phyloP scores from a whole-genome alignment of 2,329 filamentous ascomycete species.

The Fusarium sulawesiense region DNA sequence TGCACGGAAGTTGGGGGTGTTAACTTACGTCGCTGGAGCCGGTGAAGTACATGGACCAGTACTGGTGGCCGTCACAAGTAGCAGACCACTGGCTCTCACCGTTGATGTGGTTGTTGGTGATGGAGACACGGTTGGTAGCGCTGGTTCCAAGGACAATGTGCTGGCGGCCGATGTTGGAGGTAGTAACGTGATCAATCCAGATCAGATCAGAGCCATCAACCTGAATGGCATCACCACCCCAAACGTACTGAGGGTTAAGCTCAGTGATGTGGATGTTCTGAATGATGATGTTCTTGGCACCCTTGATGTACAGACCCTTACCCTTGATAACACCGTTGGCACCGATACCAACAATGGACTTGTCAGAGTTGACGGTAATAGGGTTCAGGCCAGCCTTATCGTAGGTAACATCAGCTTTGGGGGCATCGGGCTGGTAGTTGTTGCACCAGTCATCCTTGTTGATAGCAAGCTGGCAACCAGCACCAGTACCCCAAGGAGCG shows the following conservation, averaged over 20 bases:
- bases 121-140: conserved; percentile 66
- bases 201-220: conserved; percentile 58
- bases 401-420: conserved; percentile 57
- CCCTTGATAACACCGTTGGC: conserved; percentile 66
- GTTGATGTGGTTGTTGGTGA: conserved; percentile 68
- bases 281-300: conserved; percentile 67
- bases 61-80: conserved; percentile 68
- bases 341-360: conserved; percentile 66
- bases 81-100: conserved; percentile 66
- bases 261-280: conserved; percentile 68
- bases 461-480: conserved; percentile 68
- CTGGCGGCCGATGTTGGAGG: conserved; percentile 68
- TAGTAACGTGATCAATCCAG: conserved; percentile 67
- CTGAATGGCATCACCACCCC: conserved; percentile 69
- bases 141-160: conserved; percentile 68
- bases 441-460: conserved; percentile 69
- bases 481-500: conserved; percentile 67
- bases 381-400: conserved; percentile 64
- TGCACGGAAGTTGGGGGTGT: fast-evolving
- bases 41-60: conserved; percentile 69
- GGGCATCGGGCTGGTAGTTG: conserved; percentile 67
- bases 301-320: conserved; percentile 62
- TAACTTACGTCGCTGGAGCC: conserved; percentile 60
- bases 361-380: conserved; percentile 67
- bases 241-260: conserved; percentile 68